Evolutionary conservation across 306 rosid genomes (phyloP).

Genomic region (Inga leiocalycina): DNA sequence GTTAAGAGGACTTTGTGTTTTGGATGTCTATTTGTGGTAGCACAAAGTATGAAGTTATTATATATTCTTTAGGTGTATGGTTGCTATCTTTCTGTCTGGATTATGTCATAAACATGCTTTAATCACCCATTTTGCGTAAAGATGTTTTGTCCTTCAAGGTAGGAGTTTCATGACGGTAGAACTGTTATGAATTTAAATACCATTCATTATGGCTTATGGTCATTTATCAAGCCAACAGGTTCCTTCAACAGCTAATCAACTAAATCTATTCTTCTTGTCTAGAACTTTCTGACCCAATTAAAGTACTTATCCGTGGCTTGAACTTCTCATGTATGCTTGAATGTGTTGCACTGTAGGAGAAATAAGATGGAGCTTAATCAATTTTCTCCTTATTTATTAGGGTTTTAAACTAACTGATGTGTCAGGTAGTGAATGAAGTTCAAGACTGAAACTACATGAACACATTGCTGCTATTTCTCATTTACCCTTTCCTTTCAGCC

Average conservation of each 20-base stretch:
- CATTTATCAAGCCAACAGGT: not conserved
- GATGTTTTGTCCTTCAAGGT: not conserved
- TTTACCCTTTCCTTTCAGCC: not conserved
- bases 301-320: not conserved
- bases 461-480: not conserved
- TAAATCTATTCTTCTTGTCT: not conserved
- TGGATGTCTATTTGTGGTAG: not conserved
- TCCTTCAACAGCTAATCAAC: not conserved
- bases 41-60: not conserved
- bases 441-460: not conserved
- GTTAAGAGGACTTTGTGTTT: not conserved
- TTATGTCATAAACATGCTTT: not conserved
- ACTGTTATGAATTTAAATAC: constrained; percentile 6
- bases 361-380: not conserved
- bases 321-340: not conserved
- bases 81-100: not conserved
- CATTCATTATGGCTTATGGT: constrained; percentile 13
- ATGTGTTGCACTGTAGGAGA: constrained; percentile 1
- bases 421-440: not conserved
- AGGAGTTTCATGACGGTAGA: constrained; percentile 15
- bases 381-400: not conserved
- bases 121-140: not conserved
- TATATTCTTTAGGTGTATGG: not conserved
- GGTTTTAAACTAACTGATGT: not conserved
- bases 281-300: not conserved